A percentile compares a stretch with the other conserved stretches of the same genome.
Evolutionary conservation across 148 eudicot species (phyloP).

Genomic region (Diospyros lotus): DNA sequence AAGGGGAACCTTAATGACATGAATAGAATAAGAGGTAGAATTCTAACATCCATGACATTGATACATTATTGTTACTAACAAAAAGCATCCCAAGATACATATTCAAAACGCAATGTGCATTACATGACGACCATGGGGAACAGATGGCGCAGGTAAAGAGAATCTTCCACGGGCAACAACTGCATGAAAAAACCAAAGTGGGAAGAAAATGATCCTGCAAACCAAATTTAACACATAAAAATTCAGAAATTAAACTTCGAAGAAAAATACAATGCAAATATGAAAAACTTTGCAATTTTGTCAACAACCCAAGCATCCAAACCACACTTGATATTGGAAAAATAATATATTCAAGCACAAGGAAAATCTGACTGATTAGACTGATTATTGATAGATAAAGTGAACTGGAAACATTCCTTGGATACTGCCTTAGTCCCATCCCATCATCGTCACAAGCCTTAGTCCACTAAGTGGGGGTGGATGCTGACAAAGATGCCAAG

Average conservation of each 20-base stretch:
- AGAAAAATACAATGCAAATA: background rate
- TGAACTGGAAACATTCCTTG: too few species aligned
- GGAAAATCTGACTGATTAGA: background rate
- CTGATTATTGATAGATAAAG: too few species aligned
- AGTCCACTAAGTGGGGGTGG: too few species aligned
- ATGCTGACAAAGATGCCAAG: too few species aligned
- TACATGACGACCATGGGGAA: conserved; percentile 95
- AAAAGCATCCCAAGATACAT: background rate
- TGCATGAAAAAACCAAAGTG: conserved; percentile 86
- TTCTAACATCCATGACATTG: background rate
- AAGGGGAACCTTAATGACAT: conserved; percentile 10
- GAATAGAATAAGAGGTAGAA: background rate
- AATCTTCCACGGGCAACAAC: conserved; percentile 97
- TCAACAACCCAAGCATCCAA: background rate
- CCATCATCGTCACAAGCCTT: too few species aligned
- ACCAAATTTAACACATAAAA: conserved; percentile 15
- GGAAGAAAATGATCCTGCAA: conserved; percentile 80
- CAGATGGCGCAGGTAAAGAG: conserved; percentile 93
- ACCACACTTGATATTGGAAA: background rate
- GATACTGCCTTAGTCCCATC: background rate
- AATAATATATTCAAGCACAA: background rate
- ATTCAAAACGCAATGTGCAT: background rate
- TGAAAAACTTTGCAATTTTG: background rate
- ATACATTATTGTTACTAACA: background rate
- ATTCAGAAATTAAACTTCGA: conserved; percentile 2